These are phyloP conservation scores for Saccharum hybrid DNA, from an alignment of 202 grass and related monocot genomes.

Conservation along the genomic window DNA sequence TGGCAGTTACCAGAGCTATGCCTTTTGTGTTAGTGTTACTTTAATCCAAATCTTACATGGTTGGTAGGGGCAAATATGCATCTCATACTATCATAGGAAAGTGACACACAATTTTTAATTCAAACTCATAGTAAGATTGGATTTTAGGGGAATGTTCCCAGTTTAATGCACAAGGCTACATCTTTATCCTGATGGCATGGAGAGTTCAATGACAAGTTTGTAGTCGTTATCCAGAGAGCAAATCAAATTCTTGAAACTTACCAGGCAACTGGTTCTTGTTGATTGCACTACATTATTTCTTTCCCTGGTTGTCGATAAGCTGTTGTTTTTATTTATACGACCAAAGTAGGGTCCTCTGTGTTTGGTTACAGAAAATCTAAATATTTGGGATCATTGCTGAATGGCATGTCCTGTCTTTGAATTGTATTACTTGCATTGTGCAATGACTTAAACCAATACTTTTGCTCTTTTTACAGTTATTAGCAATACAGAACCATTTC, in stretches of 20 bases:
- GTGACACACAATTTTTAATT: background rate
- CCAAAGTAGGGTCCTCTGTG: background rate
- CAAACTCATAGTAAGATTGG: background rate
- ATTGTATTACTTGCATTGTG: background rate
- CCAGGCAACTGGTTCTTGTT: background rate
- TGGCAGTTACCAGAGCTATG: background rate
- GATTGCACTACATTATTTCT: background rate
- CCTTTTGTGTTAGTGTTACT: background rate
- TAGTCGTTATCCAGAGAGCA: background rate
- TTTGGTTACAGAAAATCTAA: background rate
- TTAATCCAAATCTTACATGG: background rate
- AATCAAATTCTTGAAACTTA: background rate
- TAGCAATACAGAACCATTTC: slow-evolving; percentile 48
- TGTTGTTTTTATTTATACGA: background rate
- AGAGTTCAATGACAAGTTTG: background rate
- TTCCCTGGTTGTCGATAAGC: background rate
- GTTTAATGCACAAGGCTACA: background rate
- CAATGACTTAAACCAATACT: background rate
- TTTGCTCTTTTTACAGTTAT: slow-evolving; percentile 48
- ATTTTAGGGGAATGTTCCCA: background rate
- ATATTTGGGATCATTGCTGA: background rate
- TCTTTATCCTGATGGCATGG: background rate
- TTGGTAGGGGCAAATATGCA: background rate
- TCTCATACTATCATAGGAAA: background rate
- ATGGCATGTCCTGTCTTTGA: background rate